Evolutionary conservation across 2,329 filamentous ascomycete species (phyloP).

Genomic region (Diaporthe nobilis): DNA sequence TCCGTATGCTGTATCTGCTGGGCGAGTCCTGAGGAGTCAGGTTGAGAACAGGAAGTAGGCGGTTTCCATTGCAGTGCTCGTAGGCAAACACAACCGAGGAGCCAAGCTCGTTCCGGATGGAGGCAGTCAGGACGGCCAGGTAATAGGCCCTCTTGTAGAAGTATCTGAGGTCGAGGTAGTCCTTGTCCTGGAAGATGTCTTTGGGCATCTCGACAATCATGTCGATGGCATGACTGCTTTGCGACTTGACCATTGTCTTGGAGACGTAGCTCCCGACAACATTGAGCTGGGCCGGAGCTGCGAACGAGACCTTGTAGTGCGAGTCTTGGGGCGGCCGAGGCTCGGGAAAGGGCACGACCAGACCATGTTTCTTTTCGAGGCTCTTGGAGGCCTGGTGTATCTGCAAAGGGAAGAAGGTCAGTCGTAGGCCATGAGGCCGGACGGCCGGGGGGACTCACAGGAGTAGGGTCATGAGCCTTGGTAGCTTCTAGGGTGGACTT

Average conservation of each 20-base stretch:
- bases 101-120: conserved; percentile 71
- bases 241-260: conserved; percentile 78
- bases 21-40: conserved; percentile 50
- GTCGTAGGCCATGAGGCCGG: neutral
- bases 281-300: conserved; percentile 83
- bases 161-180: conserved; percentile 92
- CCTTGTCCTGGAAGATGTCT: conserved; percentile 89
- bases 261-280: conserved; percentile 90
- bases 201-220: conserved; percentile 89
- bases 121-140: conserved; percentile 83
- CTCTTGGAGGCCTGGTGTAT: conserved; percentile 77
- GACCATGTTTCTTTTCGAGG: conserved; percentile 75
- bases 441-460: conserved; percentile 57
- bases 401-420: conserved; percentile 56
- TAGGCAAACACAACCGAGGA: conserved; percentile 72
- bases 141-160: conserved; percentile 97
- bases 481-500: conserved; percentile 68
- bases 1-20: conserved; percentile 71
- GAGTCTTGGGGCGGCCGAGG: conserved; percentile 82
- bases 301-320: conserved; percentile 86
- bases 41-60: conserved; percentile 78
- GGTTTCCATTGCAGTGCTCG: conserved; percentile 79
- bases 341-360: conserved; percentile 87
- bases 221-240: conserved; percentile 76
- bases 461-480: conserved; percentile 62